Conservation (phyloP, 192 early-diverging fungal genomes). For the Glomus cerebriforme region DNA sequence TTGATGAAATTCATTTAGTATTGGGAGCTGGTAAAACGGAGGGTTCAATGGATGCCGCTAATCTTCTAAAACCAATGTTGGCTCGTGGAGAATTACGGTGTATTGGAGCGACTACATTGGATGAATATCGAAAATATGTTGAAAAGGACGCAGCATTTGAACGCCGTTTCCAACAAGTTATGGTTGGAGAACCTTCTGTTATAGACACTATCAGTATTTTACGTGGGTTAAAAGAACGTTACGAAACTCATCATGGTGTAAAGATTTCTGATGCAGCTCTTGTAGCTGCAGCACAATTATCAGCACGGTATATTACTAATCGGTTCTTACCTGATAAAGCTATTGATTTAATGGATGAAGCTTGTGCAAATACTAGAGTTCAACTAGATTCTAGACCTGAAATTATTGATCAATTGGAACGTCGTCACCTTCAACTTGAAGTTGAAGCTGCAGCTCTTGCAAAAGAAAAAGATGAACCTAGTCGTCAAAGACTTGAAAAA, state of each 20-base stretch:
- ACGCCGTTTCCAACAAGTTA: conserved; percentile 82
- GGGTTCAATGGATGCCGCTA: conserved; percentile 95
- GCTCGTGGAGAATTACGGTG: conserved; percentile 94
- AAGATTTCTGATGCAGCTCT: conserved; percentile 76
- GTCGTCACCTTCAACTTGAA: conserved; percentile 89
- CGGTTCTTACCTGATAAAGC: conserved; percentile 82
- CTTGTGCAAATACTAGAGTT: conserved; percentile 92
- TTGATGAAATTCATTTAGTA: conserved; percentile 96
- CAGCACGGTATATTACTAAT: conserved; percentile 74
- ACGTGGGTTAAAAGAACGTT: conserved; percentile 78
- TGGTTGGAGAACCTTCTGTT: conserved; percentile 77
- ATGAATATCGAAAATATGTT: conserved; percentile 93
- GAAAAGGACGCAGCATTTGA: conserved; percentile 84
- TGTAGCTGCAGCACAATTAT: conserved; percentile 73
- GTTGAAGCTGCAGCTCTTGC: conserved; percentile 91
- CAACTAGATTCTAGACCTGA: conserved; percentile 98
- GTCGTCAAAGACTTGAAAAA: conserved; percentile 74
- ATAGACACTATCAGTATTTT: conserved; percentile 76
- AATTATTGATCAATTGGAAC: conserved; percentile 93
- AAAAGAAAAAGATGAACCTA: conserved; percentile 89
- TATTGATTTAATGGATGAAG: conserved; percentile 90
- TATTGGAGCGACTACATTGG: conserved; percentile 95
- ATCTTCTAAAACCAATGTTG: conserved; percentile 97
- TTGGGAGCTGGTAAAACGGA: conserved; percentile 91
- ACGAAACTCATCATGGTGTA: conserved; percentile 82